Base-by-base conservation (phyloP, 1,284 basidiomycete genomes). In the Pseudozyma thailandica region DNA sequence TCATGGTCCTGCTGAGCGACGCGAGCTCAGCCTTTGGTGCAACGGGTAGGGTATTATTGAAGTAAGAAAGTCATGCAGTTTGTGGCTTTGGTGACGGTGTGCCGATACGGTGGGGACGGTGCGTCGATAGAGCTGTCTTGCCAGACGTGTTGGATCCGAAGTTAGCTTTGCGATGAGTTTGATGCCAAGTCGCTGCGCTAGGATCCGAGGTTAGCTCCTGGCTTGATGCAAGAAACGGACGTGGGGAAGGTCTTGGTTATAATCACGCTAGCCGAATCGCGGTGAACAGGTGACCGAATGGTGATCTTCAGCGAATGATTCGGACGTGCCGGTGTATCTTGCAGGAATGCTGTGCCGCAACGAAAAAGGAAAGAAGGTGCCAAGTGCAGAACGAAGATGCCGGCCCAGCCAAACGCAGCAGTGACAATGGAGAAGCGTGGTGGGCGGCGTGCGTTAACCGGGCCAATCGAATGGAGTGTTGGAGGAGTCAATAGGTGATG, bases 1-100 rank as follows among this genome's bases (percentile, higher is more conserved):
- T 71, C 68, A 71, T 71, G 61, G 7, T 71, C 68, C 50, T 41
- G 61, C 68, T 61, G 68, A 71, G 68, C 68, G 18, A 39, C 28
- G 18, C 38, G 15, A 41, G 68, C 68, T 61, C 68, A 71, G 68
- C 68, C 42, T 50, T 52, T 15, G 20, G 44, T 38, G 20, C 10
- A 31, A 54, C 23, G 30, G 50, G 37, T 30, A 9, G 21, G 26
- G 15, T 38, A 18, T 50, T 62, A 54, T 43, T 49, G 57, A 9
- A 16, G 10, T 27, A 30, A 23, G 20, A 41, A 10, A 48, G 39
- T 38, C 63, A 66, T 66, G 63, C 63, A 59, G 63, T 52, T 13
- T n/a, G n/a, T n/a, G n/a, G n/a, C n/a, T n/a, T n/a, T n/a, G n/a
- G n/a, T n/a, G n/a, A n/a, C n/a, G n/a, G n/a, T n/a, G n/a, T n/a